Evolutionary conservation across 768 basidiomycete species (phyloP).

Genomic region (Dentipellis fragilis): DNA sequence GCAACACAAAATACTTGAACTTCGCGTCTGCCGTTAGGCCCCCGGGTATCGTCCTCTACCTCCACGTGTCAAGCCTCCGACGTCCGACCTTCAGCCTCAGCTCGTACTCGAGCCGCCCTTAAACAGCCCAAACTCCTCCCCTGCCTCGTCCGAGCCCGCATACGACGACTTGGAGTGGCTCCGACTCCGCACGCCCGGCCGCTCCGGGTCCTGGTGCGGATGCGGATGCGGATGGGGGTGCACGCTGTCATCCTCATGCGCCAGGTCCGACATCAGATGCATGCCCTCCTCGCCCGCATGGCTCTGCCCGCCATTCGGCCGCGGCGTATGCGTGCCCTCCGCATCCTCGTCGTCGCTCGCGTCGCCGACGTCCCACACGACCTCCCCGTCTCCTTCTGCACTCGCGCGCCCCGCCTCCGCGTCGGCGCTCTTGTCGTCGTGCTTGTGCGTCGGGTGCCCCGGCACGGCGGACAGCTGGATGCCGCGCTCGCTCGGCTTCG

Average conservation of each 20-base stretch:
- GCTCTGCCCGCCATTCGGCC: constrained; percentile 4
- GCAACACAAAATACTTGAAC: too few relatives aligned
- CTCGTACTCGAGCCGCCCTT: not conserved
- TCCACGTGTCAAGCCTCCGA: too few relatives aligned
- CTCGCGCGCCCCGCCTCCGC: constrained; percentile 28
- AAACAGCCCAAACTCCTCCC: constrained; percentile 10
- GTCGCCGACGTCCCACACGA: constrained; percentile 66
- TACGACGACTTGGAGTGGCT: constrained; percentile 10
- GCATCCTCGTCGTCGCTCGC: constrained; percentile 48
- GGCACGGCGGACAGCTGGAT: constrained; percentile 21
- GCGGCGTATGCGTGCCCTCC: constrained; percentile 15
- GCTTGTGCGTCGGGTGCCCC: constrained; percentile 18
- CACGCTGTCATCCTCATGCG: constrained; percentile 19
- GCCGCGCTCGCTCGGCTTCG: constrained; percentile 22
- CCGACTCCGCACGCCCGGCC: constrained; percentile 3
- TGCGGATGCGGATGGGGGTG: constrained; percentile 11
- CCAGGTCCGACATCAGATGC: constrained; percentile 29
- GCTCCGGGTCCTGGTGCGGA: constrained; percentile 1
- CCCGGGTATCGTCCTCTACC: too few relatives aligned
- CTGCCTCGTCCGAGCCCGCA: not conserved
- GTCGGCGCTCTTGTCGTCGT: constrained; percentile 11
- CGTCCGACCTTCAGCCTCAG: too few relatives aligned
- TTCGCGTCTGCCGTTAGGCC: too few relatives aligned
- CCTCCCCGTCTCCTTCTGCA: constrained; percentile 24
- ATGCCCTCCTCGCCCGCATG: constrained; percentile 25